Base-by-base conservation (phyloP, 306 rosid genomes). In the Quercus berberidifolia region DNA sequence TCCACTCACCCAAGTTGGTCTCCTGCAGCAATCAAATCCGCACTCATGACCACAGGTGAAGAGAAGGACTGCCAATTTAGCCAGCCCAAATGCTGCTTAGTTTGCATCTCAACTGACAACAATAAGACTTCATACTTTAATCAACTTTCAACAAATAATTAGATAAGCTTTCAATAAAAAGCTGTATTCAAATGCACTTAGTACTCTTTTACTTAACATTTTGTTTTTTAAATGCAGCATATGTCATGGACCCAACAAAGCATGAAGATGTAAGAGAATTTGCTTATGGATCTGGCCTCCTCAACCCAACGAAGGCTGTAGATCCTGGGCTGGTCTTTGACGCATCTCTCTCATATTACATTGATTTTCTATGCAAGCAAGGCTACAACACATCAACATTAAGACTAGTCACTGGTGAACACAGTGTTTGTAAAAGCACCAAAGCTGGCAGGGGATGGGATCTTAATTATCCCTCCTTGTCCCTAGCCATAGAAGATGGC, bases 21-120 rank as follows among this genome's bases (percentile, higher is more conserved):
- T 69, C 81, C 86, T 11, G 79, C 82, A 3, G 86, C 88, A 6
- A 83, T 88, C n/a, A 83, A 79, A 30, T 85, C 89, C 5, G 83
- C 86, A 68, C 86, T 83, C 30, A 79, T 54, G 82, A 83, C 85
- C 35, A 83, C 86, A 13, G 77, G 83, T 74, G 73, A 17, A 30
- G 51, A 20, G 38, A 60, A 26, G 20, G 23, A 58, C 12, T 8
- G 46, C 46, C 46, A 41, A 8, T 41, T 41, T 41, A 41, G 46
- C 46, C 3, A 41, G 3, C 46, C 46, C 46, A 41, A 41, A 41
- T 41, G 46, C 46, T 41, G 46, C 46, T 7, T 41, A 41, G 11
- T 41, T 41, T 41, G 3, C 3, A 41, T 41, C 46, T 8, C 11
- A 41, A 12, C 46, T 2, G 3, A 41, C 46, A 41, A 41, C 11